Conservation (phyloP, 257 asterid species). For the Hygrophila difformis region DNA sequence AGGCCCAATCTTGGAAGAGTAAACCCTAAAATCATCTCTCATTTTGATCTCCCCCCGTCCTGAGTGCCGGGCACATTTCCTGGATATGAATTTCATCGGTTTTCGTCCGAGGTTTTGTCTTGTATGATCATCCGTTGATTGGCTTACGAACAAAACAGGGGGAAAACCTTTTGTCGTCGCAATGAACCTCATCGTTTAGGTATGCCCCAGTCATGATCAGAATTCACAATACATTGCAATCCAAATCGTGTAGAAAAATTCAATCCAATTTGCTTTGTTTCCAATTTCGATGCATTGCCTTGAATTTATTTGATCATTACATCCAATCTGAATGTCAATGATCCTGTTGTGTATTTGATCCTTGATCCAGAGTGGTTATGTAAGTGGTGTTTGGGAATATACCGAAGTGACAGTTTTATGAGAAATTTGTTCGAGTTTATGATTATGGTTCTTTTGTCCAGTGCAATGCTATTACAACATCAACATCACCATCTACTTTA, state of each 20-base stretch:
- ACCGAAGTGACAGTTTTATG: no score
- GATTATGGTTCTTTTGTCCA: no score
- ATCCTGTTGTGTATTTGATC: not conserved
- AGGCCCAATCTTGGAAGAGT: conserved; percentile 12
- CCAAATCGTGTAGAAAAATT: not conserved
- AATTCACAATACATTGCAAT: not conserved
- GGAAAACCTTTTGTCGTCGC: conserved; percentile 10
- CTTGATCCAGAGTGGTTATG: no score
- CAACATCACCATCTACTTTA: no score
- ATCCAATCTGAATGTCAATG: conserved; percentile 7
- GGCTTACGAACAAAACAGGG: not conserved
- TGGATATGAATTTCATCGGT: conserved; percentile 8
- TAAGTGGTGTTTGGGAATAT: no score
- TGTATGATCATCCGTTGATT: no score
- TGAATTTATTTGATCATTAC: no score
- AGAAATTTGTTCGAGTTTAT: no score
- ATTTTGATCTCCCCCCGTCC: conserved; percentile 18
- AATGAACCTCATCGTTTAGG: conserved; percentile 20
- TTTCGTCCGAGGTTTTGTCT: conserved; percentile 22
- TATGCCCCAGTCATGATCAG: not conserved
- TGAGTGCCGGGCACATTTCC: conserved; percentile 2
- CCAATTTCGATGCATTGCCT: no score
- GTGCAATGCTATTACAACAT: no score
- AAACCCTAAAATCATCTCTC: conserved; percentile 35
- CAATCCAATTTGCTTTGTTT: not conserved